Base-by-base conservation (phyloP, 768 basidiomycete species). In the Cytidiella melzeri region DNA sequence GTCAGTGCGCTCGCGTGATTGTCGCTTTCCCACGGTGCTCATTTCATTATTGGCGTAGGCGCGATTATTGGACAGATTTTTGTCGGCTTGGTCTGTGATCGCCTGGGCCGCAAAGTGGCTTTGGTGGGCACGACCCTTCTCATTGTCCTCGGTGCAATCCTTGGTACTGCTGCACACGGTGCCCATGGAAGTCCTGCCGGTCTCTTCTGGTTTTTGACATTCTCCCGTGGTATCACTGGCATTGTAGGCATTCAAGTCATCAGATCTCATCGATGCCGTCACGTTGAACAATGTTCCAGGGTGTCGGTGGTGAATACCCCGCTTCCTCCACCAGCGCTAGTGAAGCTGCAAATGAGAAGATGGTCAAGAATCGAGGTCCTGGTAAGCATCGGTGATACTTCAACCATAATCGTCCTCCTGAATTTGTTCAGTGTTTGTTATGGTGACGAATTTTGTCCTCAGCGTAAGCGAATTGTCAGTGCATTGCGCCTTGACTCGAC, bases 221-320 rank as follows among this genome's bases (percentile, higher is more conserved):
- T 87, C 54, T 80, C 84, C 13, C 71, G 85, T 49, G 87, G 87
- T 37, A 72, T 87, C 27, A 84, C 83, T 21, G 83, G 83, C 18
- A 65, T 84, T 41, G 81, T 82, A 54, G 59, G 76, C 62, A 37
- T 21, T 15, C n/a, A 7, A 13, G 5, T 38, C 43, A 26, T 34
- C 26, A 15, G 18, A 18, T 9, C 19, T 15, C 25, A n/a, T 18
- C 10, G 20, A 18, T 25, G n/a, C 34, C 30, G 47, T 19, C 9
- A 1, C 26, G 18, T 15, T 27, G 24, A 19, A 44, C 12, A 26
- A 5, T 26, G n/a, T 48, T 6, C 12, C 36, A 83, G 74, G 85
- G 85, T 51, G 84, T 85, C 11, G 84, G 84, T 28, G 85, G 85
- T 21, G 85, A 88, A 67, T 88, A 89, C 63, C 85, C 86, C 0